phyloP scores from a whole-genome alignment of 2,329 filamentous ascomycete genomes.

The Calonectria pauciramosa region DNA sequence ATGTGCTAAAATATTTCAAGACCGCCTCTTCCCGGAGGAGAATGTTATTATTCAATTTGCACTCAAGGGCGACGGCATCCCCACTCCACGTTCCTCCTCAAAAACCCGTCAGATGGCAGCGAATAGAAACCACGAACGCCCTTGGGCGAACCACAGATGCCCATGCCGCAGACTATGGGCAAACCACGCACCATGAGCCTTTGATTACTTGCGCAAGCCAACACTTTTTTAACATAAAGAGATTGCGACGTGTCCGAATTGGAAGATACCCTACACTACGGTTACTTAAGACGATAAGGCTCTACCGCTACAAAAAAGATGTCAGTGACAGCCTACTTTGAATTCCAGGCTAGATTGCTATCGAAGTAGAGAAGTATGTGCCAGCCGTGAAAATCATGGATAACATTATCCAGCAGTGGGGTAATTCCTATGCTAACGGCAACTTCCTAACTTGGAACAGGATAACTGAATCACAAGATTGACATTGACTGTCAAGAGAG shows the following conservation, averaged over 20 bases:
- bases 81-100: too few species aligned
- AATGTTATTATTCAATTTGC: not conserved
- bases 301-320: too few species aligned
- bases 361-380: not conserved
- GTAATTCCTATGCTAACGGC: not conserved
- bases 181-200: not conserved
- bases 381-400: too few species aligned
- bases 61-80: not conserved
- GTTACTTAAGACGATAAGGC: not conserved
- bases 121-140: too few species aligned
- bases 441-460: too few species aligned
- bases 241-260: not conserved
- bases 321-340: not conserved
- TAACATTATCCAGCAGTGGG: not conserved
- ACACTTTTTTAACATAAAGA: not conserved
- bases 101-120: too few species aligned
- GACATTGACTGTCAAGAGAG: too few species aligned
- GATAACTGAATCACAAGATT: not conserved
- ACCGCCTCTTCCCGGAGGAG: not conserved
- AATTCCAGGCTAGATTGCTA: not conserved
- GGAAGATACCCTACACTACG: not conserved
- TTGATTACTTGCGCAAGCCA: not conserved
- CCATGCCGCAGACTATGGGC: too few species aligned
- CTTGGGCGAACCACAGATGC: too few species aligned
- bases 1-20: not conserved